These are phyloP conservation scores for Leishmania martiniquensis DNA, from an alignment of 208 protist species.

Conservation along the genomic window DNA sequence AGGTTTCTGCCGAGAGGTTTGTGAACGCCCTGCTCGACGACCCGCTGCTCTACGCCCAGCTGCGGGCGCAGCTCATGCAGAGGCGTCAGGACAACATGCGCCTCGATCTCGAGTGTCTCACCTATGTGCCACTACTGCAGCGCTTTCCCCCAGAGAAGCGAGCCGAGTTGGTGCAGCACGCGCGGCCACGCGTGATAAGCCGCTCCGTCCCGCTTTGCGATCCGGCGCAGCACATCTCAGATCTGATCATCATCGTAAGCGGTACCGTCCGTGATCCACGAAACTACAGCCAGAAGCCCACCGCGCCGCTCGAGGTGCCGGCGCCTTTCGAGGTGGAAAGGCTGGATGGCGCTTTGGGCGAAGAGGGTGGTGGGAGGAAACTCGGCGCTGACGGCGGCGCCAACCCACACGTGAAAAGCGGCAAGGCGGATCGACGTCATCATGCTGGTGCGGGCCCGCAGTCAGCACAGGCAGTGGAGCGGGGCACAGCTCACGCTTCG, in stretches of 20 bases:
- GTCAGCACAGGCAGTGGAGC: background rate
- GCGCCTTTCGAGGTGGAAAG: conserved; percentile 32
- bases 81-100: conserved; percentile 59
- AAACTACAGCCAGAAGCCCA: conserved; percentile 55
- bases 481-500: background rate
- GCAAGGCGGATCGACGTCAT: background rate
- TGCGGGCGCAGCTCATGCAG: conserved; percentile 67
- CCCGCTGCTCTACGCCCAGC: conserved; percentile 56
- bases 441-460: background rate
- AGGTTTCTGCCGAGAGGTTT: conserved; percentile 69
- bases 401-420: background rate
- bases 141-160: conserved; percentile 55
- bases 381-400: too few relatives aligned
- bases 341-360: conserved; percentile 21
- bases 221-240: conserved; percentile 66
- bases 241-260: conserved; percentile 72
- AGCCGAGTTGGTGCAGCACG: conserved; percentile 48
- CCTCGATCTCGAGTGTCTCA: conserved; percentile 65
- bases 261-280: conserved; percentile 78
- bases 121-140: conserved; percentile 63
- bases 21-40: conserved; percentile 85
- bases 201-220: conserved; percentile 77
- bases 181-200: conserved; percentile 58
- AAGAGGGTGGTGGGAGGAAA: too few relatives aligned
- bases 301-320: conserved; percentile 39